Evolutionary conservation across 371 early-diverging fungal species (phyloP).

Genomic region (Mortierella sp.): DNA sequence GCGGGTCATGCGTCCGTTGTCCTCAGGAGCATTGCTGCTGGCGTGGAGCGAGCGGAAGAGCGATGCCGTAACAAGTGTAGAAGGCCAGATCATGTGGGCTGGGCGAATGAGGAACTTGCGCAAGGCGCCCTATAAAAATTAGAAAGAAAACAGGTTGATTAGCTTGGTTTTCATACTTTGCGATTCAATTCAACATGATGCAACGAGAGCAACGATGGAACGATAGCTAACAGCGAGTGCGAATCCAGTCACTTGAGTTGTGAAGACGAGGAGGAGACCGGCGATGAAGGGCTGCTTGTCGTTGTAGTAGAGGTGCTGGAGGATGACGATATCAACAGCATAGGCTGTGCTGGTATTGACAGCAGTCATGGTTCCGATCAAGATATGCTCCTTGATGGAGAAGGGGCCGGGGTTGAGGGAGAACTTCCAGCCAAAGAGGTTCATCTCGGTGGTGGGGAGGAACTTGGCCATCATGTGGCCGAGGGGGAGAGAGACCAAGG

Average conservation of each 20-base stretch:
- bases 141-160: too few relatives aligned
- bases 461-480: conserved; percentile 74
- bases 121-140: conserved; percentile 72
- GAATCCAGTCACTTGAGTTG: conserved; percentile 85
- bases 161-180: too few relatives aligned
- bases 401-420: conserved; percentile 90
- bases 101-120: conserved; percentile 85
- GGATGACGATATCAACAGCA: conserved; percentile 82
- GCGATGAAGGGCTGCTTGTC: conserved; percentile 74
- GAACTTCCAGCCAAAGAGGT: conserved; percentile 58
- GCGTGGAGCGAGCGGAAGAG: conserved; percentile 82
- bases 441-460: conserved; percentile 61
- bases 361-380: conserved; percentile 77
- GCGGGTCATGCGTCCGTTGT: conserved; percentile 63
- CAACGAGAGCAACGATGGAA: too few relatives aligned
- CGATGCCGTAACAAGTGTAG: conserved; percentile 78
- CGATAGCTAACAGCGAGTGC: too few relatives aligned
- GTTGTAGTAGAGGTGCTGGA: conserved; percentile 74
- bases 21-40: conserved; percentile 32
- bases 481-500: conserved; percentile 72
- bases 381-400: conserved; percentile 89
- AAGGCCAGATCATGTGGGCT: conserved; percentile 90
- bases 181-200: too few relatives aligned
- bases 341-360: conserved; percentile 69
- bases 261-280: conserved; percentile 70